These are phyloP conservation scores for Suillus brevipes DNA, from an alignment of 768 basidiomycete genomes.

Conservation along the genomic window DNA sequence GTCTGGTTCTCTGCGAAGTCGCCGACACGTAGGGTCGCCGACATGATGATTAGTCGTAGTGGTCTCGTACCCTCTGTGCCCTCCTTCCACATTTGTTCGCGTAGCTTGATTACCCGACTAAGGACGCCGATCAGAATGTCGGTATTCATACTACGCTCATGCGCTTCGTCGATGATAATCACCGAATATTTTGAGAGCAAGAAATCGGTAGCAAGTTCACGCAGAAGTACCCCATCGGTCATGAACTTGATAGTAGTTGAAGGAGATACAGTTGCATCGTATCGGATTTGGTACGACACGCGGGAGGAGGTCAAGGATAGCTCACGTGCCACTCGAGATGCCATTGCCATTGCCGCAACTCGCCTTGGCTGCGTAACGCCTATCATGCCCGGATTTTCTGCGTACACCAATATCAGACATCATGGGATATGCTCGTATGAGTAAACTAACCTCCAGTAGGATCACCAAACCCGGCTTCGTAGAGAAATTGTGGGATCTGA, in stretches of 20 bases:
- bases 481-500: constrained; percentile 97
- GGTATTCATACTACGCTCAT: constrained; percentile 97
- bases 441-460: constrained; percentile 66
- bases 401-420: constrained; percentile 10
- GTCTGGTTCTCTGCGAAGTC: constrained; percentile 88
- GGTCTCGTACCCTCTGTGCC: constrained; percentile 78
- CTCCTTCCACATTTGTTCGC: constrained; percentile 88
- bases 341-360: constrained; percentile 97
- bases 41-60: constrained; percentile 95
- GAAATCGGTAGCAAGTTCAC: constrained; percentile 92
- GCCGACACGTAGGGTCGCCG: constrained; percentile 89
- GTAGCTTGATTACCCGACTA: constrained; percentile 87
- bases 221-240: constrained; percentile 96
- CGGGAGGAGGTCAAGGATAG: constrained; percentile 77
- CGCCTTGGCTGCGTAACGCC: constrained; percentile 96
- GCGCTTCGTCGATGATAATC: constrained; percentile 96
- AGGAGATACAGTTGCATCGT: constrained; percentile 90
- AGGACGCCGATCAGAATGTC: constrained; percentile 96
- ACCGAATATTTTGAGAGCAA: constrained; percentile 92
- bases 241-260: constrained; percentile 97
- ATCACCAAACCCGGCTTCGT: constrained; percentile 92
- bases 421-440: constrained; percentile 2
- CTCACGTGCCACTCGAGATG: constrained; percentile 89
- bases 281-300: constrained; percentile 97
- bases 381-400: constrained; percentile 97